Evolutionary conservation across 1,139 yeast species (phyloP).

Genomic region (Taphrina flavorubra): DNA sequence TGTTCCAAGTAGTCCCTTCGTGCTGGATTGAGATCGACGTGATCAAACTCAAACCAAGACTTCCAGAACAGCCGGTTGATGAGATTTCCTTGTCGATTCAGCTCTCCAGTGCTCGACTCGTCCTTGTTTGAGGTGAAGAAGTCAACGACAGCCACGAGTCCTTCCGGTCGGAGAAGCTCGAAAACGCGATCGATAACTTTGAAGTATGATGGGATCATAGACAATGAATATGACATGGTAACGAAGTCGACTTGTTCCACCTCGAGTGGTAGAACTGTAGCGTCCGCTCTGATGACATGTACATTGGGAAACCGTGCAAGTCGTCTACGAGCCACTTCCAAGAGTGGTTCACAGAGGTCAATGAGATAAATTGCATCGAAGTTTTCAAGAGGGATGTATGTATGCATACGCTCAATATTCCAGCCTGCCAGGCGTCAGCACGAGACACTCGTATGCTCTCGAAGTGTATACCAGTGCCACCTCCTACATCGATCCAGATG

Average conservation of each 20-base stretch:
- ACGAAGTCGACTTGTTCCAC: constrained; percentile 67
- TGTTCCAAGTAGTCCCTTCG: constrained; percentile 84
- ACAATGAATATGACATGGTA: constrained; percentile 77
- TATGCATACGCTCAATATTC: constrained; percentile 72
- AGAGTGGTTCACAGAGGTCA: constrained; percentile 76
- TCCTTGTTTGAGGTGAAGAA: constrained; percentile 64
- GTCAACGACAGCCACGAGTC: constrained; percentile 73
- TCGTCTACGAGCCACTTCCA: constrained; percentile 70
- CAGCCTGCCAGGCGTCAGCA: constrained; percentile 86
- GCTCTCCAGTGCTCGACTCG: constrained; percentile 13
- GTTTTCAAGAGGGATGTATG: constrained; percentile 56
- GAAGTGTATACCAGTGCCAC: constrained; percentile 10
- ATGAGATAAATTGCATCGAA: constrained; percentile 69
- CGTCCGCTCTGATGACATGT: constrained; percentile 73
- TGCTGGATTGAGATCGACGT: constrained; percentile 76
- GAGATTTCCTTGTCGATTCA: constrained; percentile 31
- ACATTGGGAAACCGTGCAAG: constrained; percentile 68
- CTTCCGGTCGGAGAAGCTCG: constrained; percentile 60
- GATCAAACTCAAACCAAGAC: constrained; percentile 84
- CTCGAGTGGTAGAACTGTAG: constrained; percentile 61
- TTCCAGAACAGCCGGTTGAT: constrained; percentile 72
- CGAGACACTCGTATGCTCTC: not conserved
- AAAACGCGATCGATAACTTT: constrained; percentile 71
- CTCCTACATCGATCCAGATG: constrained; percentile 69
- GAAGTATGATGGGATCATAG: constrained; percentile 78